These are phyloP conservation scores for Rhizophagus prolifer DNA, from an alignment of 192 early-diverging fungal genomes.

Conservation along the genomic window DNA sequence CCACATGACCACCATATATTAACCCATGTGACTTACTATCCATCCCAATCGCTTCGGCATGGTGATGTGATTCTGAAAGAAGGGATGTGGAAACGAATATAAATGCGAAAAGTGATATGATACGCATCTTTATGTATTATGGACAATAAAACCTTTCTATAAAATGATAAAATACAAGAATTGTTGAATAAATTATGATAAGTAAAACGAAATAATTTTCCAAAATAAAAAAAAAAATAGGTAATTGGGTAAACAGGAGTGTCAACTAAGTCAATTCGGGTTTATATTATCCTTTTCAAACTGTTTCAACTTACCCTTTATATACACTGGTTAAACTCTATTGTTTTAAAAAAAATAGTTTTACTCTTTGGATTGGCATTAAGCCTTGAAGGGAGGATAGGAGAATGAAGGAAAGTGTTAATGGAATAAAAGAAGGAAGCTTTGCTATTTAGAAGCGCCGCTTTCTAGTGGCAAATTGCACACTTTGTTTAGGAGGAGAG, in stretches of 20 bases:
- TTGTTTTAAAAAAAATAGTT: neutral
- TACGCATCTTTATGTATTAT: neutral
- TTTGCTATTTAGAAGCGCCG: neutral
- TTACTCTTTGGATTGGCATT: neutral
- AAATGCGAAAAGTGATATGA: slow-evolving; percentile 6
- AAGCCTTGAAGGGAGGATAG: neutral
- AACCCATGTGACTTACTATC: neutral
- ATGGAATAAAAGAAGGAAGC: neutral
- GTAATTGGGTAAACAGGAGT: too few relatives aligned
- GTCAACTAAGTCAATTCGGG: too few relatives aligned
- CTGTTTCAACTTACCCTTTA: neutral
- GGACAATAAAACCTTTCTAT: neutral
- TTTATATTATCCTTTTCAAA: neutral
- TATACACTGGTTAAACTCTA: neutral
- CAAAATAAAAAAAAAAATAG: too few relatives aligned
- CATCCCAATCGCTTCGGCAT: neutral
- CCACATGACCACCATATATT: neutral
- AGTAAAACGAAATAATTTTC: neutral
- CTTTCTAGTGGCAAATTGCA: neutral
- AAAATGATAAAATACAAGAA: neutral
- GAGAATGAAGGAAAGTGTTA: neutral
- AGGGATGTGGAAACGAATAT: slow-evolving; percentile 14
- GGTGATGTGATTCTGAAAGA: neutral
- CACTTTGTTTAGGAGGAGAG: too few relatives aligned
- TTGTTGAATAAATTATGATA: neutral